Evolutionary conservation across 495 filamentous ascomycete species (phyloP).

Genomic region (Bacidia rubella): DNA sequence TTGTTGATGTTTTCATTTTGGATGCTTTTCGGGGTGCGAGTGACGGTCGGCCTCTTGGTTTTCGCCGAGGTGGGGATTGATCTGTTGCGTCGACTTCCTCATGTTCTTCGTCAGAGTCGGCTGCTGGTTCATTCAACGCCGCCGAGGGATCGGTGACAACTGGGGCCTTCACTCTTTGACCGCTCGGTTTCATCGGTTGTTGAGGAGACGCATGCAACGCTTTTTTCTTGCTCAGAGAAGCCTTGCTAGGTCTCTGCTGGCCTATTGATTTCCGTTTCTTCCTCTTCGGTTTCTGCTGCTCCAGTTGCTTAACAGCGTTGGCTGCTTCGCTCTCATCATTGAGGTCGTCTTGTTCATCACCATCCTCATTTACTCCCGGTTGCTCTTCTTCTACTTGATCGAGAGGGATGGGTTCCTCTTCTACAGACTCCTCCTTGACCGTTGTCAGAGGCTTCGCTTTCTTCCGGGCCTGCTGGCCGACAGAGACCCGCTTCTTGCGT

Average conservation of each 20-base stretch:
- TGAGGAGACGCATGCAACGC: too few relatives aligned
- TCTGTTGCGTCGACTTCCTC: neutral
- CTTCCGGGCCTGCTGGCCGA: neutral
- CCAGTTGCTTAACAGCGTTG: neutral
- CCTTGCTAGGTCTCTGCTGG: conserved; percentile 8
- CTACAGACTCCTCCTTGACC: neutral
- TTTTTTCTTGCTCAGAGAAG: too few relatives aligned
- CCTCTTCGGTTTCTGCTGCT: neutral
- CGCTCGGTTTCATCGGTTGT: too few relatives aligned
- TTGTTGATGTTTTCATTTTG: neutral
- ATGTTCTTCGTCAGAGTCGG: neutral
- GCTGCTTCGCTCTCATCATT: neutral
- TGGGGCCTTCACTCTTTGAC: too few relatives aligned
- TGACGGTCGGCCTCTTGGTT: conserved; percentile 10
- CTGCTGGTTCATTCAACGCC: neutral
- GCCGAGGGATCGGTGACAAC: neutral
- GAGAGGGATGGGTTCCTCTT: neutral
- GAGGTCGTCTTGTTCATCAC: neutral
- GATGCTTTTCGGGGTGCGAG: neutral
- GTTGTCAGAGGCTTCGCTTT: neutral
- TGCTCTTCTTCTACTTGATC: neutral
- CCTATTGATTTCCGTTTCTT: conserved; percentile 18
- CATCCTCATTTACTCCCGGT: neutral
- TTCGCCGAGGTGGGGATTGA: neutral
- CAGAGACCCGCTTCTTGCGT: neutral